A percentile compares a stretch with the other conserved stretches of the same genome.
Evolutionary conservation across 2,329 filamentous ascomycete species (phyloP).

Genomic region (Clarireedia paspali): DNA sequence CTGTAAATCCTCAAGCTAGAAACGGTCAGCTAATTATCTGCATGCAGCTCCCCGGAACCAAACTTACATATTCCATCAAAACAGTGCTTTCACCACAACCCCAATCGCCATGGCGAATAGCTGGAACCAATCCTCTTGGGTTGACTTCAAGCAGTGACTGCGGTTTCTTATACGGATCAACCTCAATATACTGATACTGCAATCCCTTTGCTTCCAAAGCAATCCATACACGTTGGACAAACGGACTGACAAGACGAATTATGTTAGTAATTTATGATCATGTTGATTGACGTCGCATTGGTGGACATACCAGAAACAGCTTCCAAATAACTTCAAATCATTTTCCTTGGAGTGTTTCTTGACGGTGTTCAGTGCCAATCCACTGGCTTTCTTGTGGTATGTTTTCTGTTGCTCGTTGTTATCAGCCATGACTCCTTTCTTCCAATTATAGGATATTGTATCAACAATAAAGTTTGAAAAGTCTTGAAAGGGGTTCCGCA

Average conservation of each 20-base stretch:
- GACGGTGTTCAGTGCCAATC: conserved; percentile 59
- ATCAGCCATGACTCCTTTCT: conserved; percentile 27
- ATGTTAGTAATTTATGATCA: conserved; percentile 10
- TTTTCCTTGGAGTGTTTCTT: conserved; percentile 62
- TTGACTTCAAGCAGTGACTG: conserved; percentile 67
- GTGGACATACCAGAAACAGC: conserved; percentile 66
- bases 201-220: conserved; percentile 73
- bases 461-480: too few relatives aligned
- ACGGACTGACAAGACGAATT: conserved; percentile 43
- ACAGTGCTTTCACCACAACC: conserved; percentile 75
- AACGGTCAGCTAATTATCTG: neutral
- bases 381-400: conserved; percentile 65
- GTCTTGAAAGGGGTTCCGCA: too few relatives aligned
- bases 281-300: conserved; percentile 12
- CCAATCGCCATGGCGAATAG: conserved; percentile 72
- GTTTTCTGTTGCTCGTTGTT: conserved; percentile 51
- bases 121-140: conserved; percentile 67
- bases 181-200: conserved; percentile 78
- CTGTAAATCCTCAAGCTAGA: conserved; percentile 65
- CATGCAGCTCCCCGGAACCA: neutral
- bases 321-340: conserved; percentile 70
- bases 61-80: conserved; percentile 71
- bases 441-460: neutral
- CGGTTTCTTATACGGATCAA: conserved; percentile 71
- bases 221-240: conserved; percentile 85